Evolutionary conservation across 2,329 filamentous ascomycete genomes (phyloP).

Genomic region (Penicillium sp.): DNA sequence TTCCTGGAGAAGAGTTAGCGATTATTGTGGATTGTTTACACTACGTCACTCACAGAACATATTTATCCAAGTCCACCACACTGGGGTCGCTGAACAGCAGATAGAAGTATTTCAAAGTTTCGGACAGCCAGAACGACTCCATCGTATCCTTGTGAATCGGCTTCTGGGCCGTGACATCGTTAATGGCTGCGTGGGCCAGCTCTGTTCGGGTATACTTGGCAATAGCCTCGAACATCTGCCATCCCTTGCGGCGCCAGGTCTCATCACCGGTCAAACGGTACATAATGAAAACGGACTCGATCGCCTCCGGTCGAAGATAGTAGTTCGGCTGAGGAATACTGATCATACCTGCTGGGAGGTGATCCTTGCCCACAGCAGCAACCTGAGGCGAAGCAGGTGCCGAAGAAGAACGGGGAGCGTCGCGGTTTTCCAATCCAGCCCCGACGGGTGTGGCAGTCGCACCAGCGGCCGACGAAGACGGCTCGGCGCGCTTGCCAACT

Average conservation of each 20-base stretch:
- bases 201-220: conserved; percentile 62
- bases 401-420: conserved; percentile 13
- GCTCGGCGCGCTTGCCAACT: neutral
- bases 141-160: conserved; percentile 60
- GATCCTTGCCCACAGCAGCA: conserved; percentile 45
- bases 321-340: conserved; percentile 42
- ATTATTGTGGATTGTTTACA: conserved; percentile 2
- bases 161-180: conserved; percentile 61
- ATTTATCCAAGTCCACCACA: conserved; percentile 49
- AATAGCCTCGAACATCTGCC: conserved; percentile 72
- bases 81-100: conserved; percentile 48
- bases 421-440: conserved; percentile 13
- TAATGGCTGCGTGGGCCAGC: conserved; percentile 66
- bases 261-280: conserved; percentile 71
- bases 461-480: neutral
- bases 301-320: conserved; percentile 66
- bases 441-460: conserved; percentile 1
- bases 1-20: conserved; percentile 29
- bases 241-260: conserved; percentile 68
- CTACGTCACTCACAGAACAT: conserved; percentile 44
- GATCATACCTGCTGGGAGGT: conserved; percentile 46
- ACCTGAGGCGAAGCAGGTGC: conserved; percentile 33
- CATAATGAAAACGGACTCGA: conserved; percentile 79
- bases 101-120: conserved; percentile 53
- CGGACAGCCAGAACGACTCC: conserved; percentile 73